Percentiles rank a stretch among this genome's conserved stretches.
Evolutionary conservation across 805 yeast genomes (phyloP).

Genomic region (Barnettozyma sucrosica): DNA sequence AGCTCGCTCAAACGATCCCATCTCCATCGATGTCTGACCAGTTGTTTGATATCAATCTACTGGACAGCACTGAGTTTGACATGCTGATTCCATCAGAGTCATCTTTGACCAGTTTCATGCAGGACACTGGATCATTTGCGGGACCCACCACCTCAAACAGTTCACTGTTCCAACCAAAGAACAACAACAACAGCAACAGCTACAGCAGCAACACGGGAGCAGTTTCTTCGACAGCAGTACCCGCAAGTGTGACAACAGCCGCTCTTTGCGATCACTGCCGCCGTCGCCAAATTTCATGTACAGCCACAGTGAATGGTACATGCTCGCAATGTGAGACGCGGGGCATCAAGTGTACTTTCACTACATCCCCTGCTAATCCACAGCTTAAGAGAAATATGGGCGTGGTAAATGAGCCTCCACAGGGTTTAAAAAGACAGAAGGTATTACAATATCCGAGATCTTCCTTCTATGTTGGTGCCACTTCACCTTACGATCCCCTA

Average conservation of each 20-base stretch:
- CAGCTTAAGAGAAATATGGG: constrained; percentile 33
- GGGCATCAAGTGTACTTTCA: constrained; percentile 68
- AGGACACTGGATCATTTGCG: not conserved
- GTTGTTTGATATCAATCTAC: constrained; percentile 17
- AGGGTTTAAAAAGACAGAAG: constrained; percentile 12
- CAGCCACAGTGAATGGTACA: constrained; percentile 53
- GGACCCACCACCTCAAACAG: constrained; percentile 1
- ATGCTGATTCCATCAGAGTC: constrained; percentile 18
- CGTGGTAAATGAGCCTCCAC: constrained; percentile 11
- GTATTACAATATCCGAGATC: constrained; percentile 87
- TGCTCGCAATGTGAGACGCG: constrained; percentile 70
- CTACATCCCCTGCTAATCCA: constrained; percentile 43
- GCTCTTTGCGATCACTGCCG: constrained; percentile 77
- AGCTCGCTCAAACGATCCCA: not conserved
- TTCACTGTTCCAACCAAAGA: not conserved
- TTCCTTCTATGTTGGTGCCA: constrained; percentile 82
- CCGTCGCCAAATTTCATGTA: constrained; percentile 73
- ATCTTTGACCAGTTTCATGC: constrained; percentile 1
- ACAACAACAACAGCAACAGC: not conserved
- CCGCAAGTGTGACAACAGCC: not conserved
- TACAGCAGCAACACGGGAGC: not conserved
- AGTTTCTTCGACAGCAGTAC: not conserved
- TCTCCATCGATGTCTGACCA: constrained; percentile 3
- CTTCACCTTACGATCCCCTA: constrained; percentile 73
- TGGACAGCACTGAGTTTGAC: constrained; percentile 21